Base-by-base conservation (phyloP, 495 filamentous ascomycete species). In the Penicillium robsamsonii region DNA sequence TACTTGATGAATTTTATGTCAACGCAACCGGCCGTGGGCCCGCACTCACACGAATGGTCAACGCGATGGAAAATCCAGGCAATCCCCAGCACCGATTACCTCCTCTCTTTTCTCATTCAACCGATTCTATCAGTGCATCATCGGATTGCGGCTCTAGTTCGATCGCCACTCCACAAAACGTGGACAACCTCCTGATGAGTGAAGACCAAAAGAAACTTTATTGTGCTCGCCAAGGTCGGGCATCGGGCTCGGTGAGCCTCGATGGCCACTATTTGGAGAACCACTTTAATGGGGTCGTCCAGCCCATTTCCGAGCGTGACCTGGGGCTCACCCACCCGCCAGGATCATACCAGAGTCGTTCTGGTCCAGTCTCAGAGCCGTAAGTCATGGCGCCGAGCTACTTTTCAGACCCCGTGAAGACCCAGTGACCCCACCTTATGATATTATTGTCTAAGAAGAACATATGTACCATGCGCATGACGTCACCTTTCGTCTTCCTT, bases 141-240 rank as follows among this genome's bases (percentile, higher is more conserved):
- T 76, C 71, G 0, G 79, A 77, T 15, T 87, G 82, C 4, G 81
- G 75, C 3, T 77, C 70, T 43, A 84, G 84, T 57, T 88, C 86
- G 0, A 77, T 94, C 20, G 87, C 85, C 60, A 69, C 89, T 62
- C 91, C 92, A 3, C 80, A 83, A 20, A 82, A 86, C 37, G 88
- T 96, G 9, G 93, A 96, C 58, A 91, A 83, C 66, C 81, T 53
- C 11, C 12, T 96, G 60, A 88, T 94, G 84, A 87, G 83, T 38
- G 87, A 88, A 22, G 88, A 92, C 61, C 76, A 82, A 29, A 79
- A 77, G 56, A 92, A 89, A 64, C 85, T 89, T 53, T 77, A 82
- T 54, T 77, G 87, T 64, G 86, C 86, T 9, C 85, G 85, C 64
- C 81, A 87, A 35, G 81, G 73, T 56, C 85, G 84, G 59, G 54